These are phyloP conservation scores for Schizosaccharomyces osmophilus DNA, from an alignment of 805 yeast species.

Conservation along the genomic window DNA sequence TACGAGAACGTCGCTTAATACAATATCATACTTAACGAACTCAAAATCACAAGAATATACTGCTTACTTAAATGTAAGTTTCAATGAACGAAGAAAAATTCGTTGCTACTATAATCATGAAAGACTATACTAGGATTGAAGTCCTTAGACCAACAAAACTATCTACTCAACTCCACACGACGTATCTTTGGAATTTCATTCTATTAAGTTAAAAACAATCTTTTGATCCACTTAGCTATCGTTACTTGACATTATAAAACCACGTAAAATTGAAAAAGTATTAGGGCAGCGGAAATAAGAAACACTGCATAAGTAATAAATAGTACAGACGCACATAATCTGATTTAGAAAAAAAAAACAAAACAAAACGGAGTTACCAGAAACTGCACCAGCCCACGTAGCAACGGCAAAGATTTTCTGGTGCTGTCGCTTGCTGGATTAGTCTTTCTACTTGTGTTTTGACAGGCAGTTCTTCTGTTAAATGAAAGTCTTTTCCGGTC, in stretches of 20 bases:
- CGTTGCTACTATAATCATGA: too few relatives aligned
- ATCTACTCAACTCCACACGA: too few relatives aligned
- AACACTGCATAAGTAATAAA: background rate
- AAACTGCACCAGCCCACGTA: conserved; percentile 98
- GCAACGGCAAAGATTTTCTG: conserved; percentile 87
- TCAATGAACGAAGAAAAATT: too few relatives aligned
- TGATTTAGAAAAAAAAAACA: conserved; percentile 3
- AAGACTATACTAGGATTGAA: too few relatives aligned
- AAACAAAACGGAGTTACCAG: conserved; percentile 31
- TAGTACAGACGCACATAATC: background rate
- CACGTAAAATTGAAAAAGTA: background rate
- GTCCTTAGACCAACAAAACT: too few relatives aligned
- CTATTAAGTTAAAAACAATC: too few relatives aligned
- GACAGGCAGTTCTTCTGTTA: conserved; percentile 44
- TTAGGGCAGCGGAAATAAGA: background rate
- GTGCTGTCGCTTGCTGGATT: conserved; percentile 88
- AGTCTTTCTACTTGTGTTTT: conserved; percentile 79
- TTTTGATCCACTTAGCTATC: too few relatives aligned
- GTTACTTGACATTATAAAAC: background rate
- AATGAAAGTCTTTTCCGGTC: conserved; percentile 75
- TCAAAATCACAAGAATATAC: too few relatives aligned
- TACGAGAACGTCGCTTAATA: too few relatives aligned
- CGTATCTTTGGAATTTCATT: too few relatives aligned
- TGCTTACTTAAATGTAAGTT: too few relatives aligned
- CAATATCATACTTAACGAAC: too few relatives aligned